These are phyloP conservation scores for Macrophomina tecta DNA, from an alignment of 2,329 filamentous ascomycete species.

Conservation along the genomic window DNA sequence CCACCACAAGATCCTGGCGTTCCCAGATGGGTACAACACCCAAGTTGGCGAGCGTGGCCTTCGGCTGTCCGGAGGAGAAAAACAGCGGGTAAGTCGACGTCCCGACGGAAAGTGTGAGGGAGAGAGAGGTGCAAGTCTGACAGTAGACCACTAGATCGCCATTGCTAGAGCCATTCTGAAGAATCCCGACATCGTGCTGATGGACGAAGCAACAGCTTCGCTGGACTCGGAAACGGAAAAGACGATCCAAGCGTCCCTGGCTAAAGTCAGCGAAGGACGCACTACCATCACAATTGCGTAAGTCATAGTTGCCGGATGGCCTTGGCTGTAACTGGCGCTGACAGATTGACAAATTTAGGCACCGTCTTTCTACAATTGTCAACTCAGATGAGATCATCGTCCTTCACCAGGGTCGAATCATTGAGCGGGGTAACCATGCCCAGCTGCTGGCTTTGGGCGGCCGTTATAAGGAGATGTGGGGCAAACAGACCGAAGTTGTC, in stretches of 20 bases:
- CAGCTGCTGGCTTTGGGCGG: constrained; percentile 28
- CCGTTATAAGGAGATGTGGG: constrained; percentile 32
- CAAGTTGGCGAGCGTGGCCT: constrained; percentile 31
- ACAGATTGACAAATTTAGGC: constrained; percentile 15
- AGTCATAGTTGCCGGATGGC: no score
- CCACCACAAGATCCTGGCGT: constrained; percentile 62
- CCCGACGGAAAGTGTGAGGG: not conserved
- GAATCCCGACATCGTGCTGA: constrained; percentile 62
- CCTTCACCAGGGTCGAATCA: constrained; percentile 31
- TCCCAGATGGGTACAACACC: constrained; percentile 42
- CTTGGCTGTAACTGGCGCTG: not conserved
- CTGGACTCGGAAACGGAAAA: constrained; percentile 65
- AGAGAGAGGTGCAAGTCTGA: not conserved
- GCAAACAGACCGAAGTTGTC: constrained; percentile 30
- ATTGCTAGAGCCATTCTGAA: constrained; percentile 63
- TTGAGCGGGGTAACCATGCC: constrained; percentile 31
- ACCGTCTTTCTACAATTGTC: constrained; percentile 31
- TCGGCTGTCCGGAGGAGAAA: constrained; percentile 62
- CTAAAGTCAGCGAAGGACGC: constrained; percentile 40
- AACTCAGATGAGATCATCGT: constrained; percentile 31
- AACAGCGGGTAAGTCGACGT: constrained; percentile 57
- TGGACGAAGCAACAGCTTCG: constrained; percentile 68
- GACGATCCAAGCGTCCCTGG: constrained; percentile 56
- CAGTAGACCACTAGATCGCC: constrained; percentile 48
- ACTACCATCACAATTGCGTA: constrained; percentile 46